Percentiles rank a stretch among this genome's conserved stretches.
Evolutionary conservation across 2,329 filamentous ascomycete species (phyloP).

Genomic region (Lachnellula cervina): DNA sequence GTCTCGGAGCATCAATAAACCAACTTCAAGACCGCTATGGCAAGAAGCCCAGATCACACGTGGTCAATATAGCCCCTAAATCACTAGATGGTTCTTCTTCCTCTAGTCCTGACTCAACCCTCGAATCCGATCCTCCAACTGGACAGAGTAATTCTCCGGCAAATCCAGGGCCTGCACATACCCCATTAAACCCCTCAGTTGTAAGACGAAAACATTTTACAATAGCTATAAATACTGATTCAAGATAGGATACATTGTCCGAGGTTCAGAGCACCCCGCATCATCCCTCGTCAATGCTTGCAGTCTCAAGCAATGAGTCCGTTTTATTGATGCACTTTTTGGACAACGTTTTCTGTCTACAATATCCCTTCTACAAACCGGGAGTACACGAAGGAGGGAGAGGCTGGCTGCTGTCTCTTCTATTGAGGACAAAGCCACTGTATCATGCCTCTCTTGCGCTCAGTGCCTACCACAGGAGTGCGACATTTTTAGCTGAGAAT

Average conservation of each 20-base stretch:
- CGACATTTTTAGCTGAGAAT: slow-evolving; percentile 28
- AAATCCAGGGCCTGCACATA: not conserved
- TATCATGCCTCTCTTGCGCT: slow-evolving; percentile 54
- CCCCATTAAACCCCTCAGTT: not conserved
- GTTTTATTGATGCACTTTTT: slow-evolving; percentile 52
- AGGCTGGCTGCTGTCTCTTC: slow-evolving; percentile 54
- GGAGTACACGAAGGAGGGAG: slow-evolving; percentile 50
- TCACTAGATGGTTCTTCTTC: slow-evolving; percentile 6
- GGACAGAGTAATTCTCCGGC: not conserved
- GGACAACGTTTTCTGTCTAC: slow-evolving; percentile 57
- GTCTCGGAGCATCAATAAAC: slow-evolving; percentile 1
- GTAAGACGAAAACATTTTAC: not conserved
- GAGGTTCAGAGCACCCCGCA: slow-evolving; percentile 1
- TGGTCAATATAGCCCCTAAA: slow-evolving; percentile 17
- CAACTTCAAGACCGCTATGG: slow-evolving; percentile 1
- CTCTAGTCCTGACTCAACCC: slow-evolving; percentile 7
- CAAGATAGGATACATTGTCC: not conserved
- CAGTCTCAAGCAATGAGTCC: slow-evolving; percentile 14
- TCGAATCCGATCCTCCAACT: not conserved
- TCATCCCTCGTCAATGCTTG: not conserved
- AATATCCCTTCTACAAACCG: slow-evolving; percentile 60
- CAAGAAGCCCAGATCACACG: not conserved
- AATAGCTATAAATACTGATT: not conserved
- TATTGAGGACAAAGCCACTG: slow-evolving; percentile 52
- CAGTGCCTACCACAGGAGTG: slow-evolving; percentile 42